Percentiles rank a stretch among this genome's conserved stretches.
phyloP scores from a whole-genome alignment of 2,329 filamentous ascomycete species.

The Penicillium glabrum region DNA sequence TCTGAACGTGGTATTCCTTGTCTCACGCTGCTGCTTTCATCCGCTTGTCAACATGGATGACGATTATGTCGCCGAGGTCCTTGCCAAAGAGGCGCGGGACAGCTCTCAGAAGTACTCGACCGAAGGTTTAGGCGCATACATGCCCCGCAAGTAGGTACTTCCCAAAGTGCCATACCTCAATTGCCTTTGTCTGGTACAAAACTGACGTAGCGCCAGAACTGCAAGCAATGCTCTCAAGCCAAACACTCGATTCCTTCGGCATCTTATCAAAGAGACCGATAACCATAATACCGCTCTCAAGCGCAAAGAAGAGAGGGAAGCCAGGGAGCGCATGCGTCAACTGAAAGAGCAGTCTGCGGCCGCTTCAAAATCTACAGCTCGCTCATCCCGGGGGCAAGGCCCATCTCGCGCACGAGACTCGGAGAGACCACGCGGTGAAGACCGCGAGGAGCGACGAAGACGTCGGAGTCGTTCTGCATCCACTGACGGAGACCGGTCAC shows the following conservation, averaged over 20 bases:
- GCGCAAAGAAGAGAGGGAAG: conserved; percentile 80
- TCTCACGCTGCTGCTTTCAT: not conserved
- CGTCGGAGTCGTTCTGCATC: conserved; percentile 29
- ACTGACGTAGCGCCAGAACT: conserved; percentile 48
- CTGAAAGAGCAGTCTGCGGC: conserved; percentile 47
- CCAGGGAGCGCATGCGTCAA: conserved; percentile 66
- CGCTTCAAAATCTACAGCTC: conserved; percentile 26
- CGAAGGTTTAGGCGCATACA: conserved; percentile 69
- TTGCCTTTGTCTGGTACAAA: not conserved
- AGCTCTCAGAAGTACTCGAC: conserved; percentile 72
- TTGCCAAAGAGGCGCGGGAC: conserved; percentile 75
- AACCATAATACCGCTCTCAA: conserved; percentile 84
- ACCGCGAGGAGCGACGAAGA: conserved; percentile 23
- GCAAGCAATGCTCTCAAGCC: conserved; percentile 73
- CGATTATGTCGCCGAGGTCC: conserved; percentile 71
- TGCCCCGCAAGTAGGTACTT: conserved; percentile 51
- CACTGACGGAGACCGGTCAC: conserved; percentile 23
- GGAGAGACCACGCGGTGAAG: conserved; percentile 22
- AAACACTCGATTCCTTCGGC: conserved; percentile 84
- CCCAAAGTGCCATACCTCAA: not conserved
- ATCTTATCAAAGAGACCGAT: conserved; percentile 85
- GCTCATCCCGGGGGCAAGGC: conserved; percentile 35
- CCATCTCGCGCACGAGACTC: conserved; percentile 19
- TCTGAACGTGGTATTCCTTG: not conserved
- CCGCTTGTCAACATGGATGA: conserved; percentile 35